Evolutionary conservation across 768 basidiomycete species (phyloP).

Genomic region (Rhizopogon rudus): DNA sequence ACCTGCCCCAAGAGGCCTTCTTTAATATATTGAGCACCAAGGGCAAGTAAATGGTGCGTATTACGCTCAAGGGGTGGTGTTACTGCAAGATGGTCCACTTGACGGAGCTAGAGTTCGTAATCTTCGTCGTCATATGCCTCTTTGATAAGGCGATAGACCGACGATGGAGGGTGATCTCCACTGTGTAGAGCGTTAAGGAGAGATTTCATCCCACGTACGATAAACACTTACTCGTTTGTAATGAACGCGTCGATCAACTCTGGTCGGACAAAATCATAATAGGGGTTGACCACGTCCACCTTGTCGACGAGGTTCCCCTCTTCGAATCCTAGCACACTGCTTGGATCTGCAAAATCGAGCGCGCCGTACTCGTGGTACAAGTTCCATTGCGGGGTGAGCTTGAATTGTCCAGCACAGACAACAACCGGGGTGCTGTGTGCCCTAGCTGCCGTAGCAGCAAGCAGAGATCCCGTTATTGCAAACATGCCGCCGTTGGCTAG

Average conservation of each 20-base stretch:
- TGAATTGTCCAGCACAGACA: conserved; percentile 94
- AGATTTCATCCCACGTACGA: conserved; percentile 6
- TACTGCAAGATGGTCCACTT: not conserved
- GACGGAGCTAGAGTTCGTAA: conserved; percentile 56
- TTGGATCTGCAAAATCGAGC: conserved; percentile 71
- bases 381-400: conserved; percentile 90
- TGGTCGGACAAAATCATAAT: conserved; percentile 92
- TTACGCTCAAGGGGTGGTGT: not conserved
- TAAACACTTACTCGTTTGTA: conserved; percentile 83
- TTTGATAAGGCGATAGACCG: conserved; percentile 87
- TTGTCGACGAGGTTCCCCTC: conserved; percentile 78
- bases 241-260: conserved; percentile 92
- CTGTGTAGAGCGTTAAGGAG: conserved; percentile 34
- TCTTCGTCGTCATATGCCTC: conserved; percentile 97
- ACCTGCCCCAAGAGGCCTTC: conserved; percentile 95
- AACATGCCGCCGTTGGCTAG: conserved; percentile 97
- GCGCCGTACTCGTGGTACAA: conserved; percentile 83
- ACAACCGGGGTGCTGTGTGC: conserved; percentile 91
- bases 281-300: conserved; percentile 93
- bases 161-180: conserved; percentile 94
- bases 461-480: conserved; percentile 77
- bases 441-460: conserved; percentile 82
- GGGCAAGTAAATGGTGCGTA: conserved; percentile 20
- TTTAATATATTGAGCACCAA: conserved; percentile 79
- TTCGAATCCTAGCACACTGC: conserved; percentile 65